Base-by-base conservation (phyloP, 1,284 basidiomycete genomes). In the Mrakiaceae sp. region DNA sequence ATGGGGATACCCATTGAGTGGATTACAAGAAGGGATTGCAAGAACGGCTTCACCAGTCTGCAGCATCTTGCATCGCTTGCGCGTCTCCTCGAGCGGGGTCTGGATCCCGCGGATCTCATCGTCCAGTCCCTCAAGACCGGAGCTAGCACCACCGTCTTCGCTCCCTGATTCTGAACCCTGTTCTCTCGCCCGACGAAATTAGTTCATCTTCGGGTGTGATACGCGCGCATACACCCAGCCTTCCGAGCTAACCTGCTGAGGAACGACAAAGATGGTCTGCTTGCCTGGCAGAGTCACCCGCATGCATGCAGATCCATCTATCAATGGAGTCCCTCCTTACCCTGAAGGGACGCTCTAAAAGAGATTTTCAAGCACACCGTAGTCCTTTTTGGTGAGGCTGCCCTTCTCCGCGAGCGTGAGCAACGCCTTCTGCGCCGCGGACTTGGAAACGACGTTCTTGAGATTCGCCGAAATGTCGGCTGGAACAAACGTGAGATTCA, bases 401-500 rank as follows among this genome's bases (percentile, higher is more conserved):
- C 86, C 86, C 71, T 83, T 88, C 68, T 90, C 88, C 0, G 88
- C 83, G 14, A 90, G 80, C 1, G 81, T 75, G 3, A 82, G 76
- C 5, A 90, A 79, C 60, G 90, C 87, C 76, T 90, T 90, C 72
- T 88, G 87, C 0, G 84, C 83, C 10, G 84, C 79, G 0, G 87
- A 76, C 72, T 89, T 89, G 5, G 86, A 83, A 1, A 91, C 83
- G 5, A 84, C 83, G 53, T 87, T 86, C 72, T 88, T 88, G 43
- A 91, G 76, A 74, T 91, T 90, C 6, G 88, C 87, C 40, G 86
- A 80, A 4, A 91, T 84, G 72, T 90, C 87, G 11, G 88, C 88
- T 53, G 85, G 47, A 68, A 46, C 46, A 14, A 44, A 62, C 10
- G 53, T 55, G 56, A 54, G 63, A 61, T 46, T 63, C 68, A 46